phyloP scores from a whole-genome alignment of 345 rosid species.

The Dimocarpus longan region DNA sequence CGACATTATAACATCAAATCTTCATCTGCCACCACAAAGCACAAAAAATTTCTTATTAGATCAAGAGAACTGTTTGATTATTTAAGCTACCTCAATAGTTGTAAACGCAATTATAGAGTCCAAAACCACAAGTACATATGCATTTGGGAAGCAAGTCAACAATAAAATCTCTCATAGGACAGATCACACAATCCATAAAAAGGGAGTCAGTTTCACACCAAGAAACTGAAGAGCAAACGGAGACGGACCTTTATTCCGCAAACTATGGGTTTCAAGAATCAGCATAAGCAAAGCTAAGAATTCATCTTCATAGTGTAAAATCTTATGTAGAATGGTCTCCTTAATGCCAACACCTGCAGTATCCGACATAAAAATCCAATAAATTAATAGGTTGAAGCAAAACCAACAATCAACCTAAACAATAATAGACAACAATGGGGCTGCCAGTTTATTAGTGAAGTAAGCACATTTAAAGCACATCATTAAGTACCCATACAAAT shows the following conservation, averaged over 20 bases:
- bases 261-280: slow-evolving; percentile 90
- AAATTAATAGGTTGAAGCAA: not conserved
- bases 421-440: not conserved
- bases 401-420: not conserved
- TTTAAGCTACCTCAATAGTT: not conserved
- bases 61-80: too few relatives aligned
- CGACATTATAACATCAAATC: not conserved
- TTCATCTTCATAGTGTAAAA: slow-evolving; percentile 93
- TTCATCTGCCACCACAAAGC: not conserved
- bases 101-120: not conserved
- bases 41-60: not conserved
- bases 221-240: slow-evolving; percentile 3
- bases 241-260: slow-evolving; percentile 81
- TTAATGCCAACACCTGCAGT: slow-evolving; percentile 83
- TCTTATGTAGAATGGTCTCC: slow-evolving; percentile 90
- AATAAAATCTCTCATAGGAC: not conserved
- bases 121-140: not conserved
- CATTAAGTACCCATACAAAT: not conserved
- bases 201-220: not conserved
- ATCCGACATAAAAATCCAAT: slow-evolving; percentile 22
- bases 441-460: not conserved
- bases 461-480: not conserved
- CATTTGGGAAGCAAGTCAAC: not conserved
- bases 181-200: not conserved
- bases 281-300: slow-evolving; percentile 87